Percentiles rank a stretch among this genome's conserved stretches.
Conservation (phyloP, 2,329 filamentous ascomycete species). For the Ceratocystis harringtonii region DNA sequence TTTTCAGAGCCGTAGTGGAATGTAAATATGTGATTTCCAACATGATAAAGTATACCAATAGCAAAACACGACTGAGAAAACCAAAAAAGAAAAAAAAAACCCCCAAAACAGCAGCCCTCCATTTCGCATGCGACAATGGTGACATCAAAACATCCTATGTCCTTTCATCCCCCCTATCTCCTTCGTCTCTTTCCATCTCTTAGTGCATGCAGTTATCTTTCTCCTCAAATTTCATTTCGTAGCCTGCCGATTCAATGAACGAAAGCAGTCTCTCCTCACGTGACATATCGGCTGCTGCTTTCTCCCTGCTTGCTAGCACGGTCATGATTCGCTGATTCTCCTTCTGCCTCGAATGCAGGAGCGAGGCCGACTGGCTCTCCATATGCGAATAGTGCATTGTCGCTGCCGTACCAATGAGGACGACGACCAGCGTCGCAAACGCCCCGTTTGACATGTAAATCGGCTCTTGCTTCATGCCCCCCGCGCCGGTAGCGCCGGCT, state of each 20-base stretch:
- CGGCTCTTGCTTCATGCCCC: constrained; percentile 32
- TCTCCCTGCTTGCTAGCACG: constrained; percentile 36
- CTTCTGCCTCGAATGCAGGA: constrained; percentile 51
- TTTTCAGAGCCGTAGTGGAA: background rate
- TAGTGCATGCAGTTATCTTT: constrained; percentile 1
- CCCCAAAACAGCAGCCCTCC: background rate
- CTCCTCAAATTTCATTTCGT: constrained; percentile 47
- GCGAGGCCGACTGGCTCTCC: constrained; percentile 42
- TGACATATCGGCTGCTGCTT: constrained; percentile 12
- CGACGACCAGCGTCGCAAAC: constrained; percentile 58
- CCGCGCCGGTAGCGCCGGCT: constrained; percentile 13
- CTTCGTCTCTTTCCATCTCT: background rate
- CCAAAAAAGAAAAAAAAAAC: background rate
- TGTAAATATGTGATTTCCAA: background rate
- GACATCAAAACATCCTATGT: background rate
- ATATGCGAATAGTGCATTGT: constrained; percentile 59
- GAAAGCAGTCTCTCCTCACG: constrained; percentile 19
- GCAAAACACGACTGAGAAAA: background rate
- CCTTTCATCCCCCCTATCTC: background rate
- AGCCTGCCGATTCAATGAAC: constrained; percentile 33
- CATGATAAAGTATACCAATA: background rate
- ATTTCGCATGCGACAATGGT: background rate
- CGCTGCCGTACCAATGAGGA: constrained; percentile 50
- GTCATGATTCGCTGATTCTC: constrained; percentile 48
- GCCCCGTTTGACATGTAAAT: constrained; percentile 62